These are phyloP conservation scores for Phytopythium mirpurense DNA, from an alignment of 352 stramenopile species.

Conservation along the genomic window DNA sequence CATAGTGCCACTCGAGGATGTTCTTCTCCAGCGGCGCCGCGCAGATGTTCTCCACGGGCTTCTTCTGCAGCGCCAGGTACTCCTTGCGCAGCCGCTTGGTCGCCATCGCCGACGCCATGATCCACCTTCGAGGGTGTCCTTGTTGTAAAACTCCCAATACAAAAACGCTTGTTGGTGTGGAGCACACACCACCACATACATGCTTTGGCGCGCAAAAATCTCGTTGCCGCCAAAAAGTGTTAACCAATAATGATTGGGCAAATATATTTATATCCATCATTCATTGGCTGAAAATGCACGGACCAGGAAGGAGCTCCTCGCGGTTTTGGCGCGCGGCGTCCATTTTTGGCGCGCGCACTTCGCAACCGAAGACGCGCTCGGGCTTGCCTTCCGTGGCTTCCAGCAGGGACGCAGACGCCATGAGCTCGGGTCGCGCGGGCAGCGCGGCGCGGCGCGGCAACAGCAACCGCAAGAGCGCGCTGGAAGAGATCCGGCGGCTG, in stretches of 20 bases:
- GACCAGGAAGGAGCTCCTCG: neutral
- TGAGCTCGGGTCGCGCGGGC: conserved; percentile 53
- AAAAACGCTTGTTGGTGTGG: neutral
- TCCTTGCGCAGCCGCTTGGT: conserved; percentile 90
- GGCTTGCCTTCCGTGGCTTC: neutral
- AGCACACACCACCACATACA: neutral
- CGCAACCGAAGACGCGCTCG: neutral
- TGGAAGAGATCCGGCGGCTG: conserved; percentile 77
- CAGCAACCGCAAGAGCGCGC: conserved; percentile 40
- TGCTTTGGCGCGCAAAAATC: neutral
- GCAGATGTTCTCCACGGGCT: conserved; percentile 85
- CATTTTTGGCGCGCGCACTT: conserved; percentile 6
- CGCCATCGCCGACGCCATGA: conserved; percentile 74
- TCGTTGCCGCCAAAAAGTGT: neutral
- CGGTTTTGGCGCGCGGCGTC: neutral
- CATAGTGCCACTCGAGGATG: conserved; percentile 96
- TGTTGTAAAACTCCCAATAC: neutral
- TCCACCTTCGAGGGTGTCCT: too few relatives aligned
- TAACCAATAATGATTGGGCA: too few relatives aligned
- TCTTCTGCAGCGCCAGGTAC: conserved; percentile 83
- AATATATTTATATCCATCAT: neutral
- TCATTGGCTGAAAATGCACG: conserved; percentile 4
- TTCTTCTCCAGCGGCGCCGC: conserved; percentile 88
- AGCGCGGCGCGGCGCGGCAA: conserved; percentile 26
- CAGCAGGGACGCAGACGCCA: conserved; percentile 9